These are phyloP conservation scores for Colletotrichum somersetense DNA, from an alignment of 2,329 filamentous ascomycete genomes.

Conservation along the genomic window DNA sequence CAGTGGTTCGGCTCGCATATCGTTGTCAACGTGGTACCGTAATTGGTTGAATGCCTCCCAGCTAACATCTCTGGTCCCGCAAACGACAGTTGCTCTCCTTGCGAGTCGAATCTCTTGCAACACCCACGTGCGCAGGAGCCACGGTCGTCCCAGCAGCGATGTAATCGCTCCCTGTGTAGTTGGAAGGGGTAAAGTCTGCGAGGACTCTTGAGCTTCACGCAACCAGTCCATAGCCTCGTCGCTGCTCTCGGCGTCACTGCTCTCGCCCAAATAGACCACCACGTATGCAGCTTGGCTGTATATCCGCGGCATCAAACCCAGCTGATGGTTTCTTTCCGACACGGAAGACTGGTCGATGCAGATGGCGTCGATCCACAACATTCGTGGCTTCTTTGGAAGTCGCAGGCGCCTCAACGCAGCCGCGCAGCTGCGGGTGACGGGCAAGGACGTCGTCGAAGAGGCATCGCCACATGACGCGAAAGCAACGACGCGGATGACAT, in stretches of 20 bases:
- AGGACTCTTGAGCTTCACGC: too few species aligned
- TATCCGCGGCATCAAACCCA: too few species aligned
- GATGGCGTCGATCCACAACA: not conserved
- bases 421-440: not conserved
- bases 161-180: not conserved
- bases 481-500: not conserved
- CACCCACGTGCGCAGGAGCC: not conserved
- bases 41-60: not conserved
- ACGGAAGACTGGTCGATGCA: too few species aligned
- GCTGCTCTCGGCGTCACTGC: too few species aligned
- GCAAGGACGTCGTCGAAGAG: not conserved
- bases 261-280: too few species aligned
- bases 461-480: not conserved
- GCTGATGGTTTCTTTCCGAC: too few species aligned
- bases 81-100: not conserved
- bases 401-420: not conserved
- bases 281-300: too few species aligned
- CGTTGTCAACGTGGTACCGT: not conserved
- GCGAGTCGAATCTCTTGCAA: not conserved
- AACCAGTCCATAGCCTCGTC: too few species aligned
- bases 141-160: not conserved
- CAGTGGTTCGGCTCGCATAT: not conserved
- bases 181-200: too few species aligned
- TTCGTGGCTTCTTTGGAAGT: not conserved
- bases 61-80: not conserved